Evolutionary conservation across 768 basidiomycete species (phyloP), one percentile per base, ranked within the genome.

Genomic region (Fomitopsis pulvina): DNA sequence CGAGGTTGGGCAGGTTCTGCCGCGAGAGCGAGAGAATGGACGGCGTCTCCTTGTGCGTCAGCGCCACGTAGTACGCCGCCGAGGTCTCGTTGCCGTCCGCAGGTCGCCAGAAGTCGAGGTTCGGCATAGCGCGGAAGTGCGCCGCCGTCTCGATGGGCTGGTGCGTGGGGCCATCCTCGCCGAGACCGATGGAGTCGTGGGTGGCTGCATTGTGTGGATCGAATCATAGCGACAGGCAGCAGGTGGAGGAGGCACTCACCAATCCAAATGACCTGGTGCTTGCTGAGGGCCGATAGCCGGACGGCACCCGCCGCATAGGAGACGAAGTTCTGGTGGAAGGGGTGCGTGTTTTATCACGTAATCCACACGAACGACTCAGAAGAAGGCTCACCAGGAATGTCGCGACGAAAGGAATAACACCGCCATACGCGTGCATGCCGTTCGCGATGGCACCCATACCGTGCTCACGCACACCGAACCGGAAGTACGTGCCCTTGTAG

Each of bases 51-150:
- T 68, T 78, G 53, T 89, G 83, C 56, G 77, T 74, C 59, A 97
- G 68, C 41, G 92, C 87, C 50, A 85, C 80, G 52, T 80, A 66
- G 75, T 96, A 96, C 16, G 93, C 79, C 20, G 93, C 93, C 20
- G 90, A 92, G n/a, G 91, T 93, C 75, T 97, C 94, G 66, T 96
- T 95, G 28, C 94, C 93, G 65, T 96, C 92, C 24, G 92, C 91
- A 4, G 90, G 90, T 52, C 90, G 85, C 86, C 87, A 88, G 77
- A 96, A 91, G 54, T 88, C 87, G 45, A 90, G 71, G 73, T 97
- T 95, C 59, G 94, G 94, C 40, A 82, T 81, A 11, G 94, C 87
- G 57, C 94, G 88, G 66, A 96, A 74, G 67, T 85, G 87, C 39
- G 80, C 82, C 52, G 79, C 87, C 26, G 90, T 92, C 71, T 96